These are phyloP conservation scores for Fusarium sp. DNA, from an alignment of 2,329 filamentous ascomycete species.

Conservation along the genomic window DNA sequence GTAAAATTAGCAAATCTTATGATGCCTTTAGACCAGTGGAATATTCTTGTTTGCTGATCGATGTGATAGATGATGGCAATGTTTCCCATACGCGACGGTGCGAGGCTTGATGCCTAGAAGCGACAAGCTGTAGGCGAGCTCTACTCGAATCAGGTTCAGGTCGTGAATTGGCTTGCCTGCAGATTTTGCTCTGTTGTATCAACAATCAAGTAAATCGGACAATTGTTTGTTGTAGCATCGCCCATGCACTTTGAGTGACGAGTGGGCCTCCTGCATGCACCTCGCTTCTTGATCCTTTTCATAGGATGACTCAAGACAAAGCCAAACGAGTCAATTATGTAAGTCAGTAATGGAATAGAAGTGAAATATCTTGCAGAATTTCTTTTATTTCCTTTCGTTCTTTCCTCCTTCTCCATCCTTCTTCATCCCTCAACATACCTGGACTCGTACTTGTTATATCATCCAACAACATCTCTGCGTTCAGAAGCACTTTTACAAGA, in stretches of 20 bases:
- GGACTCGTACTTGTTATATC: accelerated
- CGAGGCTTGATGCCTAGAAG: not conserved
- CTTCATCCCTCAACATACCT: no score
- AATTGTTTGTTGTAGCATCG: not conserved
- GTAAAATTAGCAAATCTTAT: accelerated
- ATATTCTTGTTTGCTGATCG: no score
- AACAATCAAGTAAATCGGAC: not conserved
- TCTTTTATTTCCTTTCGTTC: not conserved
- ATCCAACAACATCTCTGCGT: not conserved
- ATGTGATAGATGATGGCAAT: not conserved
- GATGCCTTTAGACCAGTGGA: accelerated
- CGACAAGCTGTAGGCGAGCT: not conserved
- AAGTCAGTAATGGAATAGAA: accelerated
- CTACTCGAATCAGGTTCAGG: accelerated
- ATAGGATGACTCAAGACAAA: not conserved
- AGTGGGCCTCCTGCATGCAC: not conserved
- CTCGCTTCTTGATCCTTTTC: not conserved
- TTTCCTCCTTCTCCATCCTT: no score
- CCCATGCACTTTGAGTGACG: not conserved
- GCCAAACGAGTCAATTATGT: accelerated
- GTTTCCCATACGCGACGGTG: accelerated
- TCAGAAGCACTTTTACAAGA: not conserved
- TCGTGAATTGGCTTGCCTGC: accelerated
- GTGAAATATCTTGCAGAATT: not conserved
- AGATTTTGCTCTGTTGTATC: accelerated